Conservation (phyloP, 2,329 filamentous ascomycete species). For the Fusarium chuoi region DNA sequence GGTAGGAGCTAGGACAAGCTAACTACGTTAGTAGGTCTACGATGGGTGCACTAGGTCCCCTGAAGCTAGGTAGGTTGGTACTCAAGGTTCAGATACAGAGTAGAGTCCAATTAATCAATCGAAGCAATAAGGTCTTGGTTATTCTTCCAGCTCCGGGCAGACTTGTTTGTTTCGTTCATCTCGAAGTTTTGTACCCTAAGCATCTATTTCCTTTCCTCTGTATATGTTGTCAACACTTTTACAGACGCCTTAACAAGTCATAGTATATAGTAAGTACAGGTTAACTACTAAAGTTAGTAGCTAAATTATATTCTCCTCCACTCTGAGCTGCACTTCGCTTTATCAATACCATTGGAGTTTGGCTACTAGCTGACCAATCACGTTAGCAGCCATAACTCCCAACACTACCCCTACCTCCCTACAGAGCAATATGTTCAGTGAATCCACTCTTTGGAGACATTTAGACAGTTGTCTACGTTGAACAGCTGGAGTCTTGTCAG, state of each 20-base stretch:
- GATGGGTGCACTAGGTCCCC: background rate
- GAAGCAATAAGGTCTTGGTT: background rate
- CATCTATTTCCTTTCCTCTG: background rate
- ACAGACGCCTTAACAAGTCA: background rate
- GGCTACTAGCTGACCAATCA: background rate
- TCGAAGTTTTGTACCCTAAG: background rate
- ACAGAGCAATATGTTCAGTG: background rate
- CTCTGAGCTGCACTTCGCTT: too few relatives aligned
- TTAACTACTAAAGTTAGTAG: too few relatives aligned
- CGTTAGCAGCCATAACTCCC: background rate
- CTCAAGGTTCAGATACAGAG: background rate
- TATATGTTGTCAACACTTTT: background rate
- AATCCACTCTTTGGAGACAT: background rate
- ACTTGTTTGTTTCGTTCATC: background rate
- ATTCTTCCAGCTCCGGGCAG: background rate
- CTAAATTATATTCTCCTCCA: too few relatives aligned
- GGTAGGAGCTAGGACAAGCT: slow-evolving; percentile 4
- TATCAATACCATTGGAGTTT: too few relatives aligned
- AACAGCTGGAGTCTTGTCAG: background rate
- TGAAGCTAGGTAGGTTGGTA: background rate
- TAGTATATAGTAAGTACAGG: too few relatives aligned
- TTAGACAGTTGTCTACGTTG: background rate
- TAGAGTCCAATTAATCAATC: background rate
- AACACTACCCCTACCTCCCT: background rate
- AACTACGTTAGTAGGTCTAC: background rate